phyloP scores from a whole-genome alignment of 345 rosid species.

The Eucalyptus sp. region DNA sequence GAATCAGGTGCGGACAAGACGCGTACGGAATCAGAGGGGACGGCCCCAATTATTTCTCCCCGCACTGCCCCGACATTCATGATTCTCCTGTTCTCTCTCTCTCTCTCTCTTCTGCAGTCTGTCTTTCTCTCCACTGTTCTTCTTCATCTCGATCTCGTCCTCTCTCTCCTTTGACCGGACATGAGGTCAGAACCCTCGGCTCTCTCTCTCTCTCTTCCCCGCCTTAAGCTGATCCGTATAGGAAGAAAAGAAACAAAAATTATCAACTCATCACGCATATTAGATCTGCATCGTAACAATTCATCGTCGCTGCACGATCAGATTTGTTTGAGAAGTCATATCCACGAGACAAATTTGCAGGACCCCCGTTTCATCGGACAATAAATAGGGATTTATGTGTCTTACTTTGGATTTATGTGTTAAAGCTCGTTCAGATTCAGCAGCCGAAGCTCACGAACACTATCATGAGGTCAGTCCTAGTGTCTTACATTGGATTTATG shows the following conservation, averaged over 20 bases:
- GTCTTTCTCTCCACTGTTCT: not conserved
- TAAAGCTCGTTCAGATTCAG: no score
- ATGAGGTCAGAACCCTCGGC: not conserved
- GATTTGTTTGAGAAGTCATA: no score
- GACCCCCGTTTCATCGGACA: no score
- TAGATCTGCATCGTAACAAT: not conserved
- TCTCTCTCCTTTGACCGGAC: not conserved
- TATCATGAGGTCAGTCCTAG: constrained; percentile 37
- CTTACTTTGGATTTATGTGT: no score
- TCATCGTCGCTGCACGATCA: no score
- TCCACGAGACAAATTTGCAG: no score
- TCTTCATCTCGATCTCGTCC: not conserved
- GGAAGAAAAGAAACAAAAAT: no score
- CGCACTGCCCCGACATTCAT: constrained; percentile 59
- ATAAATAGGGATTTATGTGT: no score
- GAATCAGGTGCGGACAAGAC: constrained; percentile 42
- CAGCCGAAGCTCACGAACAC: constrained; percentile 60
- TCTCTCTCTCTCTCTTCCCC: not conserved
- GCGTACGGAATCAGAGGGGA: constrained; percentile 50
- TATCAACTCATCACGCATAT: not conserved
- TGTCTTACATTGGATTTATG: not conserved
- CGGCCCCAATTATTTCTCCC: constrained; percentile 35
- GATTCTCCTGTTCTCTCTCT: constrained; percentile 3
- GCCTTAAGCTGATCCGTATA: not conserved
- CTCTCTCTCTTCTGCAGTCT: not conserved